Base-by-base conservation (phyloP, 73 alveolate species). In the Stentor coeruleus region DNA sequence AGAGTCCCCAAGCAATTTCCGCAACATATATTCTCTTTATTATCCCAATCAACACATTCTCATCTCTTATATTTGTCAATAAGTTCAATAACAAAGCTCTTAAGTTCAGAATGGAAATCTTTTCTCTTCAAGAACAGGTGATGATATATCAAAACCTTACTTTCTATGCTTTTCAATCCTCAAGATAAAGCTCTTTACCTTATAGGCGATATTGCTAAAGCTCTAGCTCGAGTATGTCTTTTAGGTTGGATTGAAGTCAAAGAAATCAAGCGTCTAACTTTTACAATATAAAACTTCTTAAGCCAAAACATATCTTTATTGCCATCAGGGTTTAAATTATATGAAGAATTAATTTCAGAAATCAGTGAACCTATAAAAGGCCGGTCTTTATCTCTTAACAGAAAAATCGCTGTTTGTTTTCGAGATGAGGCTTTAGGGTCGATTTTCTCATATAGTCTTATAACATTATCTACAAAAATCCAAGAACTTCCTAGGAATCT, bases 301-400 rank as follows among this genome's bases (percentile, higher is more conserved):
- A 20, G 33, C 36, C 42, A 66, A 66, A 66, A 66, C 79, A 14
- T 33, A 31, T 66, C 37, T 26, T 20, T 66, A 14, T 20, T 31
- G 33, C 49, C n/a, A 66, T 14, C 33, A 11, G 79, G 79, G 26
- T 33, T 66, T 66, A 66, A 66, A 33, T 66, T 66, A 37, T 66
- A 28, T 66, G 36, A 26, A 20, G 79, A 66, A 66, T 1, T 66
- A 26, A 66, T 66, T 15, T 11, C 36, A 26, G 79, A 66, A 66
- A 66, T 66, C 26, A 31, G 11, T 31, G 79, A 66, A 31, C 79
- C 79, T 20, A 66, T 66, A 37, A 66, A 66, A 66, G n/a, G 20
- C 15, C n/a, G 79, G 39, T 15, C 39, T 1, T 26, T 20, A 1
- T 66, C 79, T 31, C 20, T 40, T 26, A 33, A 33, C 15, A 66